These are phyloP conservation scores for Rasamsonia emersonii DNA, from an alignment of 2,329 filamentous ascomycete genomes.

Conservation along the genomic window DNA sequence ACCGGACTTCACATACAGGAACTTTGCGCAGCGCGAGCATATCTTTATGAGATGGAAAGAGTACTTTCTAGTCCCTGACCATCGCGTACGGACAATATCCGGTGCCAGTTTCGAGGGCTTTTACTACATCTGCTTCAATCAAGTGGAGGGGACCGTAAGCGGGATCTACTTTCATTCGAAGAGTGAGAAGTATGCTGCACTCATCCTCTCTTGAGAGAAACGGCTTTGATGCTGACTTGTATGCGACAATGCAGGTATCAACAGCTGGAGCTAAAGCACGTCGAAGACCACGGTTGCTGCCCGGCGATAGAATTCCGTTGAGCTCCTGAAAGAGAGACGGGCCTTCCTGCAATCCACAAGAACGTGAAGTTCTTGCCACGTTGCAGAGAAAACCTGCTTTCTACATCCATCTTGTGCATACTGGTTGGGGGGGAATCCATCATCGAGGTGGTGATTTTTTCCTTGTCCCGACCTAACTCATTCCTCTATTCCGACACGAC, in stretches of 20 bases:
- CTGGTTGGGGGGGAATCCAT: too few species aligned
- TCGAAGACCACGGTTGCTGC: slow-evolving; percentile 75
- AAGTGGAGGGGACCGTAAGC: slow-evolving; percentile 72
- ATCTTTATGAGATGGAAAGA: slow-evolving; percentile 99
- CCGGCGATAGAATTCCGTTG: slow-evolving; percentile 81
- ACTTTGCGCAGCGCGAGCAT: slow-evolving; percentile 71
- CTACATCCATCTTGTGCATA: too few species aligned
- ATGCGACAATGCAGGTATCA: slow-evolving; percentile 58
- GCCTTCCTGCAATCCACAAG: too few species aligned
- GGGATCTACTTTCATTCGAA: slow-evolving; percentile 98
- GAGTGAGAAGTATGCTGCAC: slow-evolving; percentile 69
- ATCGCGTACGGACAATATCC: slow-evolving; percentile 79
- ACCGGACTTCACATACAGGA: slow-evolving; percentile 52
- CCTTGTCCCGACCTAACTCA: too few species aligned
- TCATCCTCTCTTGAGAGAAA: slow-evolving; percentile 9
- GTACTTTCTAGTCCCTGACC: slow-evolving; percentile 91
- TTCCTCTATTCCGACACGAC: too few species aligned
- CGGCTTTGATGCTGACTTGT: slow-evolving; percentile 14
- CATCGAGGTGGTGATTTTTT: too few species aligned
- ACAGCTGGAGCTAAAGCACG: slow-evolving; percentile 82
- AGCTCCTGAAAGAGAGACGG: too few species aligned
- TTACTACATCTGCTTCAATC: slow-evolving; percentile 99
- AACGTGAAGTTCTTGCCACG: too few species aligned
- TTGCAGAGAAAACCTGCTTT: too few species aligned
- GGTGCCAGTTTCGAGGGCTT: slow-evolving; percentile 97